phyloP scores from a whole-genome alignment of 805 yeast species.

The Starmerella lactis-condensi region DNA sequence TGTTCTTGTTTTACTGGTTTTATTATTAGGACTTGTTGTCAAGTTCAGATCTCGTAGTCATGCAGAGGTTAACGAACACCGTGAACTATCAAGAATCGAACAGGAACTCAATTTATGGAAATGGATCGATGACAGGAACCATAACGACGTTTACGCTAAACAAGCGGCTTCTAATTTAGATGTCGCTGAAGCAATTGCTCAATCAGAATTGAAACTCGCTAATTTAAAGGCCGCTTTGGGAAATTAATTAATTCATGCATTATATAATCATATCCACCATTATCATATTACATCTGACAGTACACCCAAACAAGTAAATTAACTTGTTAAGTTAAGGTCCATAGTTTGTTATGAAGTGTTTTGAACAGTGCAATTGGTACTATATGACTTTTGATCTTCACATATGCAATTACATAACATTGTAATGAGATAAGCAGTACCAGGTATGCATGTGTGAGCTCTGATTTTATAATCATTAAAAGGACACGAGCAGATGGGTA shows the following conservation, averaged over 20 bases:
- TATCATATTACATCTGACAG: no score
- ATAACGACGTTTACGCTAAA: slow-evolving; percentile 12
- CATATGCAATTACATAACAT: no score
- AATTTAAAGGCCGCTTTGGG: slow-evolving; percentile 11
- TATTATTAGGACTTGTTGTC: slow-evolving; percentile 2
- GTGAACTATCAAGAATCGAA: slow-evolving; percentile 21
- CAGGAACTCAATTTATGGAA: slow-evolving; percentile 52
- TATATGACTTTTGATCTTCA: no score
- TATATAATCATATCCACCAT: no score
- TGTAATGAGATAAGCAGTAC: no score
- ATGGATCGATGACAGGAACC: slow-evolving; percentile 40
- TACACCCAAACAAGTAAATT: no score
- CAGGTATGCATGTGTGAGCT: no score
- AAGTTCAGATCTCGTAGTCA: neutral
- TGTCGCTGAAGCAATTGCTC: slow-evolving; percentile 12
- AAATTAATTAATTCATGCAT: neutral
- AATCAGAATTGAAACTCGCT: slow-evolving; percentile 14
- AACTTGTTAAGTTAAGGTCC: no score
- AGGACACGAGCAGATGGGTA: no score
- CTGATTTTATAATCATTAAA: no score
- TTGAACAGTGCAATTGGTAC: no score
- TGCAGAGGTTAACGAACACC: slow-evolving; percentile 1
- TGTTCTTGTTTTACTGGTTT: slow-evolving; percentile 8
- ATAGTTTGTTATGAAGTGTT: no score
- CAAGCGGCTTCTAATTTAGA: slow-evolving; percentile 10